Conservation (phyloP, 2,329 filamentous ascomycete genomes). For the Seiridium unicorne region DNA sequence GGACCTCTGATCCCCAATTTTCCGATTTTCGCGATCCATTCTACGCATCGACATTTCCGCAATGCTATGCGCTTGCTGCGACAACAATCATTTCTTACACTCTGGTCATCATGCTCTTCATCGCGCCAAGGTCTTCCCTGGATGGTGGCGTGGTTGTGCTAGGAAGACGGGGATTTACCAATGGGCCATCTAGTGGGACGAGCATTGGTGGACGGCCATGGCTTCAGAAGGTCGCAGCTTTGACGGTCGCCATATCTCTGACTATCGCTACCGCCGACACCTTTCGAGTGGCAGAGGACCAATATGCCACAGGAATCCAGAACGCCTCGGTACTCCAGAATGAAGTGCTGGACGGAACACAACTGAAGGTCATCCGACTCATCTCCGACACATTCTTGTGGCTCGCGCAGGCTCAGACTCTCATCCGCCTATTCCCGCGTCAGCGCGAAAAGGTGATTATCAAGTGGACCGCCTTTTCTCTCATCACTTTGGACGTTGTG, state of each 20-base stretch:
- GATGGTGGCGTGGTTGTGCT: conserved; percentile 81
- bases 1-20: conserved; percentile 36
- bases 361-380: conserved; percentile 86
- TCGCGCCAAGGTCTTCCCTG: conserved; percentile 91
- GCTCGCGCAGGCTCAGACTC: conserved; percentile 94
- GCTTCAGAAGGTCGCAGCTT: conserved; percentile 80
- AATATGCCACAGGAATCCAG: conserved; percentile 78
- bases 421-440: conserved; percentile 92
- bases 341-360: conserved; percentile 77
- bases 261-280: conserved; percentile 93
- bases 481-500: conserved; percentile 86
- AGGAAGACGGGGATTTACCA: conserved; percentile 80
- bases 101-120: conserved; percentile 88
- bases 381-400: conserved; percentile 96
- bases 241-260: conserved; percentile 77
- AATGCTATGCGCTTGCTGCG: conserved; percentile 88
- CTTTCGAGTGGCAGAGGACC: conserved; percentile 76
- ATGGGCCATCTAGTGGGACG: conserved; percentile 73
- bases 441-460: conserved; percentile 98
- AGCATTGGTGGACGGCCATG: conserved; percentile 90
- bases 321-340: conserved; percentile 75
- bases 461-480: conserved; percentile 95
- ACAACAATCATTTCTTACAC: conserved; percentile 90
- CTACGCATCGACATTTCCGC: conserved; percentile 89
- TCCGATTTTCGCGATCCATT: conserved; percentile 81